Conservation (phyloP, 805 yeast genomes). For the Pachysolen tannophilus region DNA sequence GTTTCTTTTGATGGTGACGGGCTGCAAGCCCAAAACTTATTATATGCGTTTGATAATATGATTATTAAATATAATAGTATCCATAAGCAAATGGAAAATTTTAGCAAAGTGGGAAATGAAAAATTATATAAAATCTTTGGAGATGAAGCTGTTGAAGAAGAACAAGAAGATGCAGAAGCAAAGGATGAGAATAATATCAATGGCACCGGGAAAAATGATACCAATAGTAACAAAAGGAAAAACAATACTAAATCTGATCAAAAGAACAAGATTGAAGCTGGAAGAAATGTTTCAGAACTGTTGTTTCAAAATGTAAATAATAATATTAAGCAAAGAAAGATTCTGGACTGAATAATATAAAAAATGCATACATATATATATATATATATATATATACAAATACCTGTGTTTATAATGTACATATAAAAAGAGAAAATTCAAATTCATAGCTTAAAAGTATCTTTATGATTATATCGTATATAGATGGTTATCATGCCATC, state of each 20-base stretch:
- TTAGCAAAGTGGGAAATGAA: conserved; percentile 11
- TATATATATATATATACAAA: too few species aligned
- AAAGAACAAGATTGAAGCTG: conserved; percentile 59
- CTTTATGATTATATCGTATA: too few species aligned
- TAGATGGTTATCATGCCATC: too few species aligned
- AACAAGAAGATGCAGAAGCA: conserved; percentile 15
- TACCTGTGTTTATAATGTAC: too few species aligned
- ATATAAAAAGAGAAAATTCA: too few species aligned
- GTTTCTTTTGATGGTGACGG: conserved; percentile 19
- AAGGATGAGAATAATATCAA: conserved; percentile 1
- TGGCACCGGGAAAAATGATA: not conserved
- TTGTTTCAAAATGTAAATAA: conserved; percentile 45
- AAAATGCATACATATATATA: too few species aligned
- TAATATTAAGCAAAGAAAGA: too few species aligned
- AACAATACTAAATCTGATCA: not conserved
- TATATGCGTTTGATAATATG: conserved; percentile 65
- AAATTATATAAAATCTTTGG: conserved; percentile 7
- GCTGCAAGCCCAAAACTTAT: conserved; percentile 19
- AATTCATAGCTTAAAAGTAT: too few species aligned
- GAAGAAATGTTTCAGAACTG: conserved; percentile 51
- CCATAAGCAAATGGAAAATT: conserved; percentile 21
- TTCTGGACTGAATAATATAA: too few species aligned
- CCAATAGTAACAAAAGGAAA: not conserved
- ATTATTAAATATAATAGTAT: conserved; percentile 37
- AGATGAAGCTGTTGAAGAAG: conserved; percentile 13